Conservation (phyloP, 1,284 basidiomycete genomes). For the Sanghuangporus sanghuang region DNA sequence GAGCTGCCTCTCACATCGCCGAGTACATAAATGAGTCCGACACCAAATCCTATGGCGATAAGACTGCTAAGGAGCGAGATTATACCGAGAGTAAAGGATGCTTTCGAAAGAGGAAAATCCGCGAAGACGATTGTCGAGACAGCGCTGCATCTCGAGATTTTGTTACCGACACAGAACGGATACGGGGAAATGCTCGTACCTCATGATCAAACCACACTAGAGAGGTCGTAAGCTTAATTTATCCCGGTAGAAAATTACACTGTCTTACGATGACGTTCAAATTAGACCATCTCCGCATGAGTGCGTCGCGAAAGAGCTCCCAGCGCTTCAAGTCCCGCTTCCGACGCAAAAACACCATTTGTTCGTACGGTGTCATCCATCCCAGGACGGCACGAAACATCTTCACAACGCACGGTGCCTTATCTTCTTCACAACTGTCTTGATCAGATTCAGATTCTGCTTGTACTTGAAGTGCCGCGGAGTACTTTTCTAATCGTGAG, state of each 20-base stretch:
- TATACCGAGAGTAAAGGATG: slow-evolving; percentile 12
- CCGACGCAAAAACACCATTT: slow-evolving; percentile 2
- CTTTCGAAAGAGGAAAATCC: slow-evolving; percentile 5
- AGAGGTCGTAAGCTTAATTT: background rate
- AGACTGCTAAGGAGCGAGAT: slow-evolving; percentile 13
- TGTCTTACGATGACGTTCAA: slow-evolving; percentile 13
- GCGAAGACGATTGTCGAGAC: slow-evolving; percentile 13
- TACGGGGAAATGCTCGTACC: background rate
- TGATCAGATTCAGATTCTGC: background rate
- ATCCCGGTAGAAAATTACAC: background rate
- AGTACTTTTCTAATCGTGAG: background rate
- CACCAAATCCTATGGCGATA: slow-evolving; percentile 14
- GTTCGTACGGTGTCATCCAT: slow-evolving; percentile 15
- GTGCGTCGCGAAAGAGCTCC: slow-evolving; percentile 11
- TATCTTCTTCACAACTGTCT: background rate
- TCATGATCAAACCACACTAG: slow-evolving; percentile 16
- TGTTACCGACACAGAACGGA: background rate
- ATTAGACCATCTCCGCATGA: slow-evolving; percentile 13
- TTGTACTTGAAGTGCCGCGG: background rate
- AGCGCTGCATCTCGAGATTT: background rate
- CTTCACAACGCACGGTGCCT: background rate
- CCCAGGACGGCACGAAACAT: background rate
- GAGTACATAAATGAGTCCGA: slow-evolving; percentile 13
- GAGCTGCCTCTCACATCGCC: slow-evolving; percentile 7
- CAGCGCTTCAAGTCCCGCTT: slow-evolving; percentile 6